Percentiles rank a stretch among this genome's conserved stretches.
Evolutionary conservation across 2,329 filamentous ascomycete genomes (phyloP).

Genomic region (Lecanosticta acicola): DNA sequence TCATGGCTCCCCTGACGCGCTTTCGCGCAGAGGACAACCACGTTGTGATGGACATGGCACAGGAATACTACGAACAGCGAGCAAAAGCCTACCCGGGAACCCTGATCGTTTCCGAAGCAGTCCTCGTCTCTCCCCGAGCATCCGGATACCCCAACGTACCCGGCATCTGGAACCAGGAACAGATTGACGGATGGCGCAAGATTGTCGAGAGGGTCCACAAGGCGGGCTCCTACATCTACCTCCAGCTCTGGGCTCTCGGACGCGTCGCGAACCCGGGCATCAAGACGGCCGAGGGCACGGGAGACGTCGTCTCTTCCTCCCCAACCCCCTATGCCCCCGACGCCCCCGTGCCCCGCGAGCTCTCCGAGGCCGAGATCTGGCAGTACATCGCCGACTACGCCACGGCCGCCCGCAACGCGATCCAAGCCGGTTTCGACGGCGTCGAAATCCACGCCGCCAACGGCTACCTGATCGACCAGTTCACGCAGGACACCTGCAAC

Average conservation of each 20-base stretch:
- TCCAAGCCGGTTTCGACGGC: constrained; percentile 52
- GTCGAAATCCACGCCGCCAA: constrained; percentile 49
- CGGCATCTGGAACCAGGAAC: constrained; percentile 31
- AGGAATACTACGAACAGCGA: constrained; percentile 36
- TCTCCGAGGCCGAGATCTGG: constrained; percentile 45
- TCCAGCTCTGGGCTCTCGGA: constrained; percentile 45
- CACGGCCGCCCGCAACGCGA: constrained; percentile 46
- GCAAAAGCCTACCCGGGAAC: constrained; percentile 26
- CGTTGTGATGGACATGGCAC: constrained; percentile 28
- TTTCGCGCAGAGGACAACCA: constrained; percentile 44
- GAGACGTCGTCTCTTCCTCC: constrained; percentile 27
- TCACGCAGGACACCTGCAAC: constrained; percentile 47
- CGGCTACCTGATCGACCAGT: constrained; percentile 51
- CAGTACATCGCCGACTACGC: constrained; percentile 39
- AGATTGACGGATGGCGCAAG: constrained; percentile 46
- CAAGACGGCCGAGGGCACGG: constrained; percentile 15
- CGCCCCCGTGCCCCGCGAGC: constrained; percentile 12
- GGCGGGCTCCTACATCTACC: constrained; percentile 45
- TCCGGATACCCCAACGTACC: constrained; percentile 26
- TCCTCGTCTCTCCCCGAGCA: constrained; percentile 27
- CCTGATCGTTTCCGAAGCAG: constrained; percentile 31
- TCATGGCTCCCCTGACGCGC: constrained; percentile 52
- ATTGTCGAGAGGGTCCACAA: constrained; percentile 47
- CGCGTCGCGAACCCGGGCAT: constrained; percentile 38
- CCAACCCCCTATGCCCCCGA: constrained; percentile 27